A percentile compares a stretch with the other conserved stretches of the same genome.
Conservation (phyloP, 2,329 filamentous ascomycete genomes). For the Tympanopsis confertula region DNA sequence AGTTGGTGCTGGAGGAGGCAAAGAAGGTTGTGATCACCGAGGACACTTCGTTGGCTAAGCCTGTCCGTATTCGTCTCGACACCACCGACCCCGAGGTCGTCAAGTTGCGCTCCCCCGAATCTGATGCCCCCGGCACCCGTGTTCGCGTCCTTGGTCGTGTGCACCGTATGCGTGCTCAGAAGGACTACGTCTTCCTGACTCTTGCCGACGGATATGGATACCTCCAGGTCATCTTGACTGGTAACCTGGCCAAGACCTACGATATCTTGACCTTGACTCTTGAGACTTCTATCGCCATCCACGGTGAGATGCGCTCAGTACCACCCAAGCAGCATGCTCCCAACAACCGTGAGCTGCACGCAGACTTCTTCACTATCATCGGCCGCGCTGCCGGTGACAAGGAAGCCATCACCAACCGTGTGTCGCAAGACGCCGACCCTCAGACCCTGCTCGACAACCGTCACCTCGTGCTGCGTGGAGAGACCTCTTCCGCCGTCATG, state of each 20-base stretch:
- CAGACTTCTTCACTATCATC: constrained; percentile 76
- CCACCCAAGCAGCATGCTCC: constrained; percentile 69
- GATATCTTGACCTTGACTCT: constrained; percentile 75
- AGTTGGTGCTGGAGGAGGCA: constrained; percentile 51
- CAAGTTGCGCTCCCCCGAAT: background rate
- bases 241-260: constrained; percentile 58
- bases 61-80: constrained; percentile 43
- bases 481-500: constrained; percentile 74
- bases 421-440: constrained; percentile 10
- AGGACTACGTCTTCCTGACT: constrained; percentile 55
- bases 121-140: constrained; percentile 34
- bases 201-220: constrained; percentile 54
- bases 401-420: constrained; percentile 78
- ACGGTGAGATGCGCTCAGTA: constrained; percentile 73
- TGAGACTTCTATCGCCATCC: constrained; percentile 76
- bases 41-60: constrained; percentile 44
- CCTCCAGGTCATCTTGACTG: constrained; percentile 51
- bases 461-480: constrained; percentile 75
- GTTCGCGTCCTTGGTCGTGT: constrained; percentile 53
- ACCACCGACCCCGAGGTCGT: constrained; percentile 7
- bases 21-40: constrained; percentile 55
- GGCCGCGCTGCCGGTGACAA: constrained; percentile 73
- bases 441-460: constrained; percentile 22
- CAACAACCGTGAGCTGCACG: constrained; percentile 76
- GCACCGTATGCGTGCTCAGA: constrained; percentile 52